Evolutionary conservation across 1,139 yeast genomes (phyloP), one percentile per base, ranked within the genome.

Genomic region (Suhomyces anneliseae): DNA sequence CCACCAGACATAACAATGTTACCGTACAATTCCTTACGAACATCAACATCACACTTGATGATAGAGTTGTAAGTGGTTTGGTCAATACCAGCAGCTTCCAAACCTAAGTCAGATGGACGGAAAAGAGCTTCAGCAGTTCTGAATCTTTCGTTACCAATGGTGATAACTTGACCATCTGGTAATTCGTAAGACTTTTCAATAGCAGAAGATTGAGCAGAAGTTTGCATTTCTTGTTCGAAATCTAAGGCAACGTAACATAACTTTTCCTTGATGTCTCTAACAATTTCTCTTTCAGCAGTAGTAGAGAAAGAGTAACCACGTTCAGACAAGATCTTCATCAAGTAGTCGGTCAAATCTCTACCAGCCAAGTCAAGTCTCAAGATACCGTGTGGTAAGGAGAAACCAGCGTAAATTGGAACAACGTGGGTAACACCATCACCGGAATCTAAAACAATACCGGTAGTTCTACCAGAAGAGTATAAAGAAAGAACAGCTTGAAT

Each of bases 401-500:
- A 93, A 82, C 99, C 99, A 62, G 97, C 97, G 80, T 93, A 93
- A 71, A 93, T 93, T 75, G 99, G 99, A 59, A 93, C 99, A 76
- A 93, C 97, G 95, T 93, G 99, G 67, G 98, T 90, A 67, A 93
- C 99, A 87, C 99, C 99, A 74, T 93, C 99, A 85, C 99, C 99
- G 58, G 98, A 90, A 80, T 93, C 99, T 72, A 93, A 85, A 60
- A 93, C 99, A 68, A 93, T 92, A 90, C 99, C 99, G 62, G 99
- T 93, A 65, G 98, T 95, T 87, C 98, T 93, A 82, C 99, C 99
- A 59, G 98, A 90, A 53, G 99, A 92, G 82, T 93, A 93, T 71
- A 93, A 83, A 54, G 99, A 92, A 72, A 93, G 85, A 55, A 93
- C 98, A 66, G 99, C 98, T 81, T 93, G 99, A 70, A 93, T 92